A percentile compares a stretch with the other conserved stretches of the same genome.
Conservation (phyloP, 179 eudicot species). For the Amaranthus tricolor region DNA sequence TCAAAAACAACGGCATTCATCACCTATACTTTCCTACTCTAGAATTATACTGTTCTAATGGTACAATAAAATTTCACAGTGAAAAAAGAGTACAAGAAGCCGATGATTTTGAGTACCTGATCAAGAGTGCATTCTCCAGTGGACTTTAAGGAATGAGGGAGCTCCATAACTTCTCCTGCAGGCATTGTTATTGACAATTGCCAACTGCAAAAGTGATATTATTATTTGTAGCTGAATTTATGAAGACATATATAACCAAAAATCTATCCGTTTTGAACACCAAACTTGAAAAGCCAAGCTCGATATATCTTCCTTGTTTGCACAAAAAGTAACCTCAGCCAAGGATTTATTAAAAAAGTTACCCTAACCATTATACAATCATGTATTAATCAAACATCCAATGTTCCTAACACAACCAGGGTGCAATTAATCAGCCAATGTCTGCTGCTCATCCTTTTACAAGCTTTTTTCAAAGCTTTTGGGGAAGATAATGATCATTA, state of each 20-base stretch:
- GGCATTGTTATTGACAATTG: conserved; percentile 73
- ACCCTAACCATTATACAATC: too few species aligned
- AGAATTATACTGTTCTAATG: too few species aligned
- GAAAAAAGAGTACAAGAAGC: neutral
- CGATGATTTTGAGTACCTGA: conserved; percentile 44
- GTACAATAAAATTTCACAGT: neutral
- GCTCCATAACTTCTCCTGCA: conserved; percentile 53
- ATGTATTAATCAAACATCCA: too few species aligned
- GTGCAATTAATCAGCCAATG: neutral
- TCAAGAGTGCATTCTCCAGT: conserved; percentile 63
- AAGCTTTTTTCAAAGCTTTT: neutral
- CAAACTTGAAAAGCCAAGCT: neutral
- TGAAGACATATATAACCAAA: neutral
- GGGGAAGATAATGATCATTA: neutral
- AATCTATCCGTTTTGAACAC: neutral
- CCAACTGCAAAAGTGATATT: conserved; percentile 58
- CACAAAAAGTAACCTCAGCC: neutral
- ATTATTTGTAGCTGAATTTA: too few species aligned
- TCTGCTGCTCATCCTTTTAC: neutral
- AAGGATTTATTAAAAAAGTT: neutral
- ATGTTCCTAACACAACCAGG: too few species aligned
- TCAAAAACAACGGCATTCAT: too few species aligned
- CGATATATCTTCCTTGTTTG: neutral
- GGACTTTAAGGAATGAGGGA: conserved; percentile 70
- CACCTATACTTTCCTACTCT: too few species aligned